Evolutionary conservation across 176 grass and related monocot genomes (phyloP), one percentile per base, ranked within the genome.

Genomic region (Guadua angustifolia): DNA sequence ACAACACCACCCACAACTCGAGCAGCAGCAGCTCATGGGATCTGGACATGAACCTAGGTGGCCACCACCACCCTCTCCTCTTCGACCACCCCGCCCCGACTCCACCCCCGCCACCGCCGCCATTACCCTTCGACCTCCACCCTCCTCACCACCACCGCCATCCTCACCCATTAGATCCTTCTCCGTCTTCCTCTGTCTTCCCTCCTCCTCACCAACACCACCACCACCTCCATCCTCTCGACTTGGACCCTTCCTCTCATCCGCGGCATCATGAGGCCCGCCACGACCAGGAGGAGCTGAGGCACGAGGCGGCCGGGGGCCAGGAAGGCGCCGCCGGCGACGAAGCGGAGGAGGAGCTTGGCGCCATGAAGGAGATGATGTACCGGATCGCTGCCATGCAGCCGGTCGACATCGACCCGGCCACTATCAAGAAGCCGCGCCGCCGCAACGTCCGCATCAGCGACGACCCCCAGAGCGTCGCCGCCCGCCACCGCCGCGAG

Each of bases 331-430:
- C 14, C 33, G 73, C 1, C 11, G 51, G 18, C 9, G 84, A 88
- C 22, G 75, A 90, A 5, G 89, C 91, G 60, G 92, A 92, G 59
- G 94, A 94, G 87, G 84, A 75, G 72, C 80, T 97, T 3, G 92
- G 94, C 25, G 92, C 90, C 39, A 92, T 97, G 94, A 97, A 97
- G 86, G 94, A 97, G 89, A 97, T 97, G 92, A 94, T 97, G 94
- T 97, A 97, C 92, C 82, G 89, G 84, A 97, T 97, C 57, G 90
- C 94, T 0, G 92, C 94, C 10, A 97, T 97, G 94, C 94, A 97
- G 82, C 92, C 94, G 6, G 92, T 97, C 39, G 90, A 97, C 69
- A 89, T 97, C 75, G 94, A 97, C 76, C 94, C 94, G n/a, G 85
- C 92, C 6, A 97, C 94, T 19, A 87, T 97, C 67, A 97, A 92